Conservation (phyloP, 169 alveolate genomes). For the Plasmodium coatneyi region DNA sequence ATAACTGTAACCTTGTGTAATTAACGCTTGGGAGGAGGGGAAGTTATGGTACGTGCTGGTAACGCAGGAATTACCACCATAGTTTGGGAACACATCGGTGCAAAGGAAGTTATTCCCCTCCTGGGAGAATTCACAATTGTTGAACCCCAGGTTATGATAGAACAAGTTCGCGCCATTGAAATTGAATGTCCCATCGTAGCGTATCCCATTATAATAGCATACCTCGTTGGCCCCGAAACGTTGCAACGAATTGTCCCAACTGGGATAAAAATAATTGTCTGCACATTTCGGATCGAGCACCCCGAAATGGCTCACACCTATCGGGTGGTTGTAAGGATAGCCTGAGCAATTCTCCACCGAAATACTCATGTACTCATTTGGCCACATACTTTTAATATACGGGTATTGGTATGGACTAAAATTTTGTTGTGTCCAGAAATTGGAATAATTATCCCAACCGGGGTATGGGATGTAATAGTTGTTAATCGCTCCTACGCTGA, state of each 20-base stretch:
- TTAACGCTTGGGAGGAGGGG: neutral
- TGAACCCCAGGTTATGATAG: neutral
- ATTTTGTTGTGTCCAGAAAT: neutral
- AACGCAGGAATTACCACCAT: neutral
- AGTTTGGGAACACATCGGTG: neutral
- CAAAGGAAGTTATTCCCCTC: neutral
- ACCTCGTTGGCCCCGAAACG: neutral
- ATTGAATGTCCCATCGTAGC: neutral
- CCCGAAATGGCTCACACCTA: neutral
- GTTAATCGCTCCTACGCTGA: neutral
- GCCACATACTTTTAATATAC: neutral
- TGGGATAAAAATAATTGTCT: constrained; percentile 2
- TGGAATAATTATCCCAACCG: neutral
- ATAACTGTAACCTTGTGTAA: neutral
- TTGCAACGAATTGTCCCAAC: neutral
- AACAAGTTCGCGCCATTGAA: neutral
- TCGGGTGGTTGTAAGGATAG: neutral
- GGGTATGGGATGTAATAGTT: neutral
- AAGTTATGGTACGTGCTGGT: neutral
- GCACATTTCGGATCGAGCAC: neutral
- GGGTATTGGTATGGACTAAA: neutral
- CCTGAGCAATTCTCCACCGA: neutral
- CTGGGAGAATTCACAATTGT: neutral
- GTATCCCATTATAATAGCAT: neutral
- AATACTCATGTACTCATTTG: neutral